Percentiles rank a stretch among this genome's conserved stretches.
phyloP scores from a whole-genome alignment of 768 basidiomycete species.

The Auriculariales sp. region DNA sequence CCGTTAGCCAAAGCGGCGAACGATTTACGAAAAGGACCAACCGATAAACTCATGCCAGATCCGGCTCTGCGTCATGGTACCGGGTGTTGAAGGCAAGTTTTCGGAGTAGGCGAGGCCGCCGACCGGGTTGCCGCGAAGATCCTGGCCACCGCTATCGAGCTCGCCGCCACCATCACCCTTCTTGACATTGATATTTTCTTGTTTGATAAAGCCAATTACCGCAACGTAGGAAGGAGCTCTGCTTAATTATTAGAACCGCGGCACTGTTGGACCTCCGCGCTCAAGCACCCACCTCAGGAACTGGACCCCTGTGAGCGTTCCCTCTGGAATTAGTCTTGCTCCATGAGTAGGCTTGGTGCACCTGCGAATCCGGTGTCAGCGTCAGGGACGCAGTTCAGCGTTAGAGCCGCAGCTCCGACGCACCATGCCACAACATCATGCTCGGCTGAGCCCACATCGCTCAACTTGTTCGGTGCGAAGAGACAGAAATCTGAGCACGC shows the following conservation, averaged over 20 bases:
- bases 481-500: conserved; percentile 7
- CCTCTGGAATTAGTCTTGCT: conserved; percentile 53
- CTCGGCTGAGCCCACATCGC: conserved; percentile 49
- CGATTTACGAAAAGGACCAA: background rate
- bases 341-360: conserved; percentile 53
- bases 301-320: conserved; percentile 51
- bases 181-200: conserved; percentile 38
- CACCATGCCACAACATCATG: conserved; percentile 65
- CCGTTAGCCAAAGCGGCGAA: conserved; percentile 11
- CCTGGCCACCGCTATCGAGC: conserved; percentile 42
- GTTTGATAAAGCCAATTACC: conserved; percentile 50
- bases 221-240: conserved; percentile 29
- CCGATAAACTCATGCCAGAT: conserved; percentile 11
- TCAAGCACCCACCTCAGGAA: conserved; percentile 23
- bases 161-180: conserved; percentile 56
- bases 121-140: conserved; percentile 15
- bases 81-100: conserved; percentile 12
- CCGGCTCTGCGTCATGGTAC: conserved; percentile 43
- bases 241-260: too few species aligned
- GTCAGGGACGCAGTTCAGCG: too few species aligned
- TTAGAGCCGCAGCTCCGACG: too few species aligned
- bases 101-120: conserved; percentile 20
- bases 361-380: too few species aligned
- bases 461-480: conserved; percentile 17
- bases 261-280: too few species aligned